Percentiles rank a stretch among this genome's conserved stretches.
Evolutionary conservation across 768 basidiomycete species (phyloP).

Genomic region (Tephrocybe sp.): DNA sequence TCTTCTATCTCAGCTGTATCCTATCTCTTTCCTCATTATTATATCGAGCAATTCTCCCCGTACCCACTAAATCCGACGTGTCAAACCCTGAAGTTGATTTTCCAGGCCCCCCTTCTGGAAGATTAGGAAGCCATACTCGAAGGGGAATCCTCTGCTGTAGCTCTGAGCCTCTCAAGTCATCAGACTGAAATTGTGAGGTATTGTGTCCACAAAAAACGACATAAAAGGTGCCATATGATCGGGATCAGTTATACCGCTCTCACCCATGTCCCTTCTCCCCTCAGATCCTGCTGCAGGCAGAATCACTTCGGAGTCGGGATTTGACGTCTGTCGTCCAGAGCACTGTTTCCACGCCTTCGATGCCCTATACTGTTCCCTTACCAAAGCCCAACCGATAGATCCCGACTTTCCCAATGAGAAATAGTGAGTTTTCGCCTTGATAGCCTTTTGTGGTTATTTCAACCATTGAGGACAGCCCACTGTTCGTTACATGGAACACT

Average conservation of each 20-base stretch:
- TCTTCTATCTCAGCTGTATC: no score
- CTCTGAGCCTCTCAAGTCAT: constrained; percentile 4
- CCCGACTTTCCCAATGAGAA: constrained; percentile 72
- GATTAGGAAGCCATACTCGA: constrained; percentile 4
- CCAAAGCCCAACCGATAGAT: constrained; percentile 50
- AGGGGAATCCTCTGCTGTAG: constrained; percentile 5
- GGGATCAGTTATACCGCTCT: constrained; percentile 20
- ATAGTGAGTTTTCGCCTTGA: constrained; percentile 56
- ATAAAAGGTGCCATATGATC: constrained; percentile 5
- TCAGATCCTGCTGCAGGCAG: constrained; percentile 44
- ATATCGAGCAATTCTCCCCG: no score
- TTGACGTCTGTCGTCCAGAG: constrained; percentile 60
- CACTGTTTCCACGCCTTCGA: constrained; percentile 87
- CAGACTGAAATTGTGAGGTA: constrained; percentile 2
- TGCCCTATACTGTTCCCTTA: constrained; percentile 75
- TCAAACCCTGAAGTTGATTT: not conserved
- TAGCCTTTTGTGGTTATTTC: not conserved
- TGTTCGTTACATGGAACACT: constrained; percentile 97
- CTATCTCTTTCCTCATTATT: not conserved
- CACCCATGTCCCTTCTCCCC: constrained; percentile 57
- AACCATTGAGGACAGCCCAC: constrained; percentile 53
- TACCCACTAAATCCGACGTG: no score
- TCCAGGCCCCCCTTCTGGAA: not conserved
- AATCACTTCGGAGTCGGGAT: constrained; percentile 36
- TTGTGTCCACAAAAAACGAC: not conserved